Percentiles rank a stretch among this genome's conserved stretches.
These are phyloP conservation scores for Epichloe hybrida DNA, from an alignment of 2,329 filamentous ascomycete species.

Conservation along the genomic window DNA sequence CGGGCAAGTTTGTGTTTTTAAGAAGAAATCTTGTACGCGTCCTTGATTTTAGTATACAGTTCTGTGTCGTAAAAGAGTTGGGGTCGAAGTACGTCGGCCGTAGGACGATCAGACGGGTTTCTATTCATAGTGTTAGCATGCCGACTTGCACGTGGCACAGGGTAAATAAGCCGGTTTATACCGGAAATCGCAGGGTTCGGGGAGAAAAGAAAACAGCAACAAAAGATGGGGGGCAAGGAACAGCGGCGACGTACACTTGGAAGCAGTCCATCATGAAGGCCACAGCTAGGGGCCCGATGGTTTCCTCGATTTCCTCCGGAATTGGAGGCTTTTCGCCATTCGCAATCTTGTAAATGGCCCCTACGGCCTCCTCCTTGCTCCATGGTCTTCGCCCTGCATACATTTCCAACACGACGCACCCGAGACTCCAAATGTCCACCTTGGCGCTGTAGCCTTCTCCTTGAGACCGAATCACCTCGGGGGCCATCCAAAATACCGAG, in stretches of 20 bases:
- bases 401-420: slow-evolving; percentile 97
- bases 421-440: slow-evolving; percentile 96
- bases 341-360: slow-evolving; percentile 96
- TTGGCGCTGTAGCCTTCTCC: slow-evolving; percentile 93
- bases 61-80: slow-evolving; percentile 83
- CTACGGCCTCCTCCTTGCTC: slow-evolving; percentile 94
- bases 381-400: slow-evolving; percentile 89
- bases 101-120: slow-evolving; percentile 79
- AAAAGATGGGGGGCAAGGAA: neutral
- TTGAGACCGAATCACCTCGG: slow-evolving; percentile 89
- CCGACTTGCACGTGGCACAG: neutral
- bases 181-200: no score
- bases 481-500: slow-evolving; percentile 97
- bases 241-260: slow-evolving; percentile 63
- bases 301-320: slow-evolving; percentile 74
- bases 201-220: neutral
- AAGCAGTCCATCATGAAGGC: slow-evolving; percentile 99
- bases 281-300: slow-evolving; percentile 72
- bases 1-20: neutral
- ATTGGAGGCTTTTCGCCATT: slow-evolving; percentile 91
- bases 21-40: slow-evolving; percentile 7
- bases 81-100: slow-evolving; percentile 78
- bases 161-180: neutral
- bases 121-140: slow-evolving; percentile 28
- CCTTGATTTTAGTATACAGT: slow-evolving; percentile 73